Conservation (phyloP, 768 basidiomycete genomes). For the Russula olivacea region DNA sequence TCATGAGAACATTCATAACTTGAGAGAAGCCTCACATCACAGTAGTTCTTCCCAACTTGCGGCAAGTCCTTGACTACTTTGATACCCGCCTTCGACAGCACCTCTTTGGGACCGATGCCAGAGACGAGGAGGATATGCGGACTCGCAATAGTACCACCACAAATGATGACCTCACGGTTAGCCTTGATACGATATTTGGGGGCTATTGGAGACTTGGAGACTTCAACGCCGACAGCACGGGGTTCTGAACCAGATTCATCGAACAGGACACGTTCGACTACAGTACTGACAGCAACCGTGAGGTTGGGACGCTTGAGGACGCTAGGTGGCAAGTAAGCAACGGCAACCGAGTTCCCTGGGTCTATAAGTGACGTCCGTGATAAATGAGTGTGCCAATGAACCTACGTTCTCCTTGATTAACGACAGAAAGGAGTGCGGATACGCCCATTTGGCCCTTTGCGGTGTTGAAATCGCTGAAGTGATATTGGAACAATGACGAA, state of each 20-base stretch:
- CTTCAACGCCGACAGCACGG: constrained; percentile 17
- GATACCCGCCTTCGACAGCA: constrained; percentile 32
- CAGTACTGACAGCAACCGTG: constrained; percentile 17
- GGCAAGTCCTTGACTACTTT: constrained; percentile 16
- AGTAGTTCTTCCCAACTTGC: constrained; percentile 23
- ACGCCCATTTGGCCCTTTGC: constrained; percentile 13
- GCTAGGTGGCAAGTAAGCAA: constrained; percentile 19
- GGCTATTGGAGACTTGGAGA: constrained; percentile 7
- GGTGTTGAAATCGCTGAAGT: constrained; percentile 22
- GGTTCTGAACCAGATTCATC: constrained; percentile 18
- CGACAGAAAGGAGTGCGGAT: constrained; percentile 14
- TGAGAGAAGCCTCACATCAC: constrained; percentile 10
- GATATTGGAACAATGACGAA: not conserved
- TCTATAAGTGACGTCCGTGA: not conserved
- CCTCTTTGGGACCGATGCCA: constrained; percentile 37
- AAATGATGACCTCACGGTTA: constrained; percentile 26
- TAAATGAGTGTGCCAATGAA: not conserved
- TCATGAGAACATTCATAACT: not conserved
- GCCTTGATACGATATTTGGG: constrained; percentile 17
- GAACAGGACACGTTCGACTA: constrained; percentile 18
- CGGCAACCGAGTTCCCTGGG: constrained; percentile 17
- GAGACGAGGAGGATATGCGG: constrained; percentile 39
- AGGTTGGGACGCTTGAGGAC: constrained; percentile 31
- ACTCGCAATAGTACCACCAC: constrained; percentile 27
- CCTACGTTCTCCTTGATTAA: constrained; percentile 19